phyloP scores from a whole-genome alignment of 768 basidiomycete genomes.

The Suillus subluteus region DNA sequence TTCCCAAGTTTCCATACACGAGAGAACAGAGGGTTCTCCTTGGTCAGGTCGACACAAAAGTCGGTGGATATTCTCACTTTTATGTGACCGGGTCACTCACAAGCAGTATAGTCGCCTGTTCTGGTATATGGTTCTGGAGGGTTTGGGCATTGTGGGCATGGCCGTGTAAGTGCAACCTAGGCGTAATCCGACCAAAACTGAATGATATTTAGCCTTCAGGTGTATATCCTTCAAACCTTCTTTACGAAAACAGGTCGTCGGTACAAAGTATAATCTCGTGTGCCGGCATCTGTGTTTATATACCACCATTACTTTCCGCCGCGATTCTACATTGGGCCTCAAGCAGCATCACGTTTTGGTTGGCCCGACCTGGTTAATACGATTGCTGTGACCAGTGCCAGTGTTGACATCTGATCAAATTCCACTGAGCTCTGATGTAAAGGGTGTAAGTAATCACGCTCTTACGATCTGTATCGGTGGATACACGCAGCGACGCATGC shows the following conservation, averaged over 20 bases:
- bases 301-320: neutral
- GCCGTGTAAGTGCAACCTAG: slow-evolving; percentile 65
- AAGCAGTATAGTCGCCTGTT: slow-evolving; percentile 71
- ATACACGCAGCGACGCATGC: neutral
- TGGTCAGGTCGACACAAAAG: slow-evolving; percentile 91
- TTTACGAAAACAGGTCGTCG: slow-evolving; percentile 91
- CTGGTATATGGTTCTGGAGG: slow-evolving; percentile 91
- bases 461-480: neutral
- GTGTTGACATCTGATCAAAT: neutral
- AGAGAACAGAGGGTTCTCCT: slow-evolving; percentile 92
- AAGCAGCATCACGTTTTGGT: neutral
- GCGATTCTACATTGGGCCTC: neutral
- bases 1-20: slow-evolving; percentile 83
- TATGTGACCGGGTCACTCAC: slow-evolving; percentile 1
- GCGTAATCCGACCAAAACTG: slow-evolving; percentile 9
- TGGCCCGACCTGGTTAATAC: neutral
- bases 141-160: slow-evolving; percentile 79
- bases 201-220: slow-evolving; percentile 64
- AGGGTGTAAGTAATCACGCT: neutral
- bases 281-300: neutral
- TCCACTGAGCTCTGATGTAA: neutral
- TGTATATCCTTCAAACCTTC: slow-evolving; percentile 93
- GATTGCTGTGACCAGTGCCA: neutral
- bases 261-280: slow-evolving; percentile 72
- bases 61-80: slow-evolving; percentile 32